These are phyloP conservation scores for Raffaelea ambrosiae DNA, from an alignment of 2,329 filamentous ascomycete genomes.

Conservation along the genomic window DNA sequence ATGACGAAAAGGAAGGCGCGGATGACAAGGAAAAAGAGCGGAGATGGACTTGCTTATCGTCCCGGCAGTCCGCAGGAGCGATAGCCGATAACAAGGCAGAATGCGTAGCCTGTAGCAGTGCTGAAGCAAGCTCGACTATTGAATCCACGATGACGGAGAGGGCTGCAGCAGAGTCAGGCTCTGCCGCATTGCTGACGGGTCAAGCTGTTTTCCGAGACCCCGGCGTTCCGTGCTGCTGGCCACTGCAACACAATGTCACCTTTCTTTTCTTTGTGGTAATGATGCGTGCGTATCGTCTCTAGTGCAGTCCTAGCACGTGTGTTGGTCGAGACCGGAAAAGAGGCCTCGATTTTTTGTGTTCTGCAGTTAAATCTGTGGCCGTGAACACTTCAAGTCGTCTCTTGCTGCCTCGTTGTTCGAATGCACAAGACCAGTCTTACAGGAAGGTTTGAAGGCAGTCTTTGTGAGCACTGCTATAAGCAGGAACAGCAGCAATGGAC, in stretches of 20 bases:
- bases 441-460: too few relatives aligned
- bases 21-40: conserved; percentile 13
- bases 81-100: conserved; percentile 2
- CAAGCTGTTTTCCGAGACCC: conserved; percentile 12
- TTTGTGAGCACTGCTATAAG: too few relatives aligned
- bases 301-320: too few relatives aligned
- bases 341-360: too few relatives aligned
- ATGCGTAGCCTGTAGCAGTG: conserved; percentile 20
- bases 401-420: too few relatives aligned
- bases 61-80: background rate
- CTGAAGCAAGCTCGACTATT: conserved; percentile 30
- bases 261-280: background rate
- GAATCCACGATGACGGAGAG: conserved; percentile 48
- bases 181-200: conserved; percentile 44
- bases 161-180: conserved; percentile 47
- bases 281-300: too few relatives aligned
- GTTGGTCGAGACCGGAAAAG: too few relatives aligned
- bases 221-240: too few relatives aligned
- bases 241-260: background rate
- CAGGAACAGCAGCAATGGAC: too few relatives aligned
- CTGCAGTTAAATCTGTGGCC: too few relatives aligned
- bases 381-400: too few relatives aligned
- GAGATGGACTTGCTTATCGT: conserved; percentile 7
- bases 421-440: too few relatives aligned
- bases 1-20: conserved; percentile 14